phyloP scores from a whole-genome alignment of 2,329 filamentous ascomycete genomes.

The Talaromyces marneffei region DNA sequence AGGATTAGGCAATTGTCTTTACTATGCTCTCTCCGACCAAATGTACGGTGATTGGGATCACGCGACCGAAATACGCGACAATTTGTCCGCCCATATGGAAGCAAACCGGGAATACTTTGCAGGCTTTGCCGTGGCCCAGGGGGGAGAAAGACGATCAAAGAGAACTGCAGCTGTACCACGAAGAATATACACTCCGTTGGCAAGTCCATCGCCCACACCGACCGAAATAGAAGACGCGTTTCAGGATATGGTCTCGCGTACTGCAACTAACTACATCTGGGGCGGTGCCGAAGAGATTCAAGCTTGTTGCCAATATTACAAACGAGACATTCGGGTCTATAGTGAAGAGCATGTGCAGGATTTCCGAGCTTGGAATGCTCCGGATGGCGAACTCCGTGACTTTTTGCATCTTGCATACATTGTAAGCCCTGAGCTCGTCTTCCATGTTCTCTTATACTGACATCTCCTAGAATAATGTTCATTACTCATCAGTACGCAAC shows the following conservation, averaged over 20 bases:
- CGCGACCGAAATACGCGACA: conserved; percentile 53
- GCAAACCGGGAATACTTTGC: conserved; percentile 58
- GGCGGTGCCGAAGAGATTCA: conserved; percentile 63
- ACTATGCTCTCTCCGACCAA: conserved; percentile 63
- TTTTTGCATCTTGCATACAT: conserved; percentile 58
- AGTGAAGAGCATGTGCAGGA: conserved; percentile 33
- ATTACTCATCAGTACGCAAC: conserved; percentile 62
- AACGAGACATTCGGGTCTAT: conserved; percentile 59
- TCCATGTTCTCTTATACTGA: conserved; percentile 7
- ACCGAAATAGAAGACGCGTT: conserved; percentile 55
- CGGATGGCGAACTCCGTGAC: conserved; percentile 29
- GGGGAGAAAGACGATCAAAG: conserved; percentile 54
- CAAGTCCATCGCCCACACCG: conserved; percentile 39
- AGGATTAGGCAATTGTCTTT: conserved; percentile 60
- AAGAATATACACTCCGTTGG: neutral
- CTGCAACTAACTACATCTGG: conserved; percentile 57
- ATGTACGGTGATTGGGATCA: conserved; percentile 56
- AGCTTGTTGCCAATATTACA: conserved; percentile 58
- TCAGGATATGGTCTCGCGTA: conserved; percentile 52
- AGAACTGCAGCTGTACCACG: conserved; percentile 44
- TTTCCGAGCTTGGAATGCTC: conserved; percentile 43
- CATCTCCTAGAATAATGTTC: conserved; percentile 51
- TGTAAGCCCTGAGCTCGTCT: conserved; percentile 40
- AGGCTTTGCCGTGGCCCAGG: conserved; percentile 54
- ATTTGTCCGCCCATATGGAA: conserved; percentile 58